Evolutionary conservation across 345 rosid genomes (phyloP).

Genomic region (Passiflora organensis): DNA sequence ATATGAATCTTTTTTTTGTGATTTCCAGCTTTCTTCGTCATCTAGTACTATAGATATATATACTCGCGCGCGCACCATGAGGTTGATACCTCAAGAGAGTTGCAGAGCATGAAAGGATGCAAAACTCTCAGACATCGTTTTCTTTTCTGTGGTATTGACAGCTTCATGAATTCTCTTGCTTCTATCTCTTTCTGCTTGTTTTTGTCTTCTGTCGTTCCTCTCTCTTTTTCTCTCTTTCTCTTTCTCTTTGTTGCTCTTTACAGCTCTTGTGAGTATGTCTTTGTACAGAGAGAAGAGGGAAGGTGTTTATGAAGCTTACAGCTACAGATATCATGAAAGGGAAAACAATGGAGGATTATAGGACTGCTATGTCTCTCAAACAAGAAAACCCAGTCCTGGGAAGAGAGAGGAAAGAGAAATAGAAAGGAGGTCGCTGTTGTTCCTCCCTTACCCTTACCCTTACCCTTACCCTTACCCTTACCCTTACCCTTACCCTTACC

Average conservation of each 20-base stretch:
- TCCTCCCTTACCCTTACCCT: too few species aligned
- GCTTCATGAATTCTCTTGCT: constrained; percentile 31
- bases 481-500: constrained; percentile 33
- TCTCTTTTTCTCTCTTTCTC: constrained; percentile 37
- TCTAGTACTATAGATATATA: not conserved
- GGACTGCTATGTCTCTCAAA: constrained; percentile 26
- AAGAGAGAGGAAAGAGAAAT: constrained; percentile 30
- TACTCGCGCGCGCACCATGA: not conserved
- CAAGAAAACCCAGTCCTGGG: constrained; percentile 8
- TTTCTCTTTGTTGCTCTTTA: constrained; percentile 31
- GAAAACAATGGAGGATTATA: constrained; percentile 19
- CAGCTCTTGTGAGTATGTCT: constrained; percentile 17
- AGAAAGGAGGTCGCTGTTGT: constrained; percentile 43
- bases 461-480: too few species aligned
- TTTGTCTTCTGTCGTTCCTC: constrained; percentile 28
- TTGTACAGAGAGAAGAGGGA: too few species aligned
- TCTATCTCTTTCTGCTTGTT: not conserved
- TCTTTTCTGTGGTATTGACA: constrained; percentile 42
- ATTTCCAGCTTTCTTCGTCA: constrained; percentile 25
- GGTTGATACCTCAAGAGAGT: constrained; percentile 35
- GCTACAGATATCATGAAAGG: constrained; percentile 16
- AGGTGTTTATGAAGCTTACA: constrained; percentile 8
- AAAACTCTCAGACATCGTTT: constrained; percentile 60
- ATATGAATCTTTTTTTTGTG: not conserved
- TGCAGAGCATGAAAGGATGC: constrained; percentile 45